Evolutionary conservation across 768 basidiomycete genomes (phyloP).

Genomic region (Collybia mongolica): DNA sequence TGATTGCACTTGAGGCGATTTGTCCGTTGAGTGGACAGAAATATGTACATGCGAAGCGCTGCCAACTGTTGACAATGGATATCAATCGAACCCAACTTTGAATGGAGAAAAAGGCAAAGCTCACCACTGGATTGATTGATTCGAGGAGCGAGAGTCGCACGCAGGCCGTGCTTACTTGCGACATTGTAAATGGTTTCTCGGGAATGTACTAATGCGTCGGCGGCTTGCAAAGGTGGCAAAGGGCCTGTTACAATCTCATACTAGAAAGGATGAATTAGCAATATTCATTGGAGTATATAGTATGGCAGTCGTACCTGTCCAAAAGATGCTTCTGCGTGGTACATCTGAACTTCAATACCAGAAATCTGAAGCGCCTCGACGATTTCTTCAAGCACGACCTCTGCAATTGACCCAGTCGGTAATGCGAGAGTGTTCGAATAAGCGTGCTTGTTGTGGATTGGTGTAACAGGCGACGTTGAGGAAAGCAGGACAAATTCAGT

Average conservation of each 20-base stretch:
- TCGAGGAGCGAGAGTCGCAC: conserved; percentile 66
- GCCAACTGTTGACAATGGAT: conserved; percentile 32
- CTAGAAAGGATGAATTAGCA: conserved; percentile 19
- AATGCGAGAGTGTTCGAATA: conserved; percentile 44
- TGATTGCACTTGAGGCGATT: conserved; percentile 8
- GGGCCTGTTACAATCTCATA: conserved; percentile 74
- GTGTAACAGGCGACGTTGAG: conserved; percentile 41
- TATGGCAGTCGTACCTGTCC: conserved; percentile 49
- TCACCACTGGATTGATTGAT: not conserved
- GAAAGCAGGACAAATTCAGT: conserved; percentile 67
- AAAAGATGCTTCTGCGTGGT: conserved; percentile 68
- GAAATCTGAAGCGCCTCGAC: conserved; percentile 42
- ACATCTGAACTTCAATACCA: conserved; percentile 65
- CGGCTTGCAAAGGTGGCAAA: conserved; percentile 60
- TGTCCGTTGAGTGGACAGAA: conserved; percentile 48
- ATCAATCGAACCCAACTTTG: not conserved
- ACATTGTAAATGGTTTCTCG: conserved; percentile 66
- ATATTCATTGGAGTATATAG: not conserved
- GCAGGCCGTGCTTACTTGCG: conserved; percentile 64
- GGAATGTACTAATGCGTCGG: conserved; percentile 64
- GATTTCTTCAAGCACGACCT: conserved; percentile 55
- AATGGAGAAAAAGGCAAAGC: no score
- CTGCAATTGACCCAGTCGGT: conserved; percentile 42
- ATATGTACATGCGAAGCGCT: conserved; percentile 63
- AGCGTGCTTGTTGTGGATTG: conserved; percentile 40